A percentile compares a stretch with the other conserved stretches of the same genome.
Evolutionary conservation across 2,329 filamentous ascomycete genomes (phyloP).

Genomic region (Chrysosporium keratinophilum): DNA sequence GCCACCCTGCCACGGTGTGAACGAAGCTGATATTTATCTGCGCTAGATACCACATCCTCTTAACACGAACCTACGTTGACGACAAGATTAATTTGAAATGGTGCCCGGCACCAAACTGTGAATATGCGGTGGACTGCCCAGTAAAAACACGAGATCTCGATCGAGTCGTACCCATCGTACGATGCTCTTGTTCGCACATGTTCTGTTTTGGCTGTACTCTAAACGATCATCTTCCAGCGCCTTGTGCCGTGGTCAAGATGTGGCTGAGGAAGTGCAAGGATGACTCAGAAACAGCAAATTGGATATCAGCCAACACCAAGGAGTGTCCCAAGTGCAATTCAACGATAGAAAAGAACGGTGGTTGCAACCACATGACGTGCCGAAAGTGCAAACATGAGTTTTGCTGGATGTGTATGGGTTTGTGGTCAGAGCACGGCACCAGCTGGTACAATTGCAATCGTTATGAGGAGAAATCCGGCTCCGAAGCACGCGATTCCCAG

Average conservation of each 20-base stretch:
- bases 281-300: slow-evolving; percentile 96
- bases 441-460: slow-evolving; percentile 99
- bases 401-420: slow-evolving; percentile 99
- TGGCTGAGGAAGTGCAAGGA: slow-evolving; percentile 99
- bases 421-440: slow-evolving; percentile 97
- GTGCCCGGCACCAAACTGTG: slow-evolving; percentile 96
- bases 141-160: slow-evolving; percentile 81
- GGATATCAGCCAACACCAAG: slow-evolving; percentile 98
- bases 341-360: slow-evolving; percentile 97
- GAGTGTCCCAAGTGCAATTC: slow-evolving; percentile 94
- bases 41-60: slow-evolving; percentile 67
- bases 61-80: slow-evolving; percentile 92
- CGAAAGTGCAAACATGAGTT: slow-evolving; percentile 93
- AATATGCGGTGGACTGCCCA: slow-evolving; percentile 78
- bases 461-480: slow-evolving; percentile 90
- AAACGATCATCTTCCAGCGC: slow-evolving; percentile 83
- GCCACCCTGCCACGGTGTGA: slow-evolving; percentile 1
- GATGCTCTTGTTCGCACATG: slow-evolving; percentile 69
- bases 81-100: slow-evolving; percentile 93
- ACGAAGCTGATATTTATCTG: not conserved
- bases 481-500: slow-evolving; percentile 82
- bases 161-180: slow-evolving; percentile 78
- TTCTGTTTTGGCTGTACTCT: slow-evolving; percentile 95
- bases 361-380: slow-evolving; percentile 97
- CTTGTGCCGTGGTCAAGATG: slow-evolving; percentile 79